These are phyloP conservation scores for Apiotrichum brassicae DNA, from an alignment of 1,284 basidiomycete genomes.

Conservation along the genomic window DNA sequence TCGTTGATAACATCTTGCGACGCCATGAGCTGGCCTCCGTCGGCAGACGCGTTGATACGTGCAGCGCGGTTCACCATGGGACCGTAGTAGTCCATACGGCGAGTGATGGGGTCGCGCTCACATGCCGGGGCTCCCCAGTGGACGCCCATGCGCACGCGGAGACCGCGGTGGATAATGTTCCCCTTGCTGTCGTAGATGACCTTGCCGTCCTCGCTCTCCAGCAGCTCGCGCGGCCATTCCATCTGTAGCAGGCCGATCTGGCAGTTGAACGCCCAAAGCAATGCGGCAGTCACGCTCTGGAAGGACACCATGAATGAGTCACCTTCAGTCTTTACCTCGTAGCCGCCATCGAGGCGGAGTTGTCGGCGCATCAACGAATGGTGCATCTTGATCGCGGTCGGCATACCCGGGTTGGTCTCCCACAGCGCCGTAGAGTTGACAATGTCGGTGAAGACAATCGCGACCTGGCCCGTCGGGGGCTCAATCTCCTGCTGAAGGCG, in stretches of 20 bases:
- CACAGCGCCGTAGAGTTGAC: slow-evolving; percentile 94
- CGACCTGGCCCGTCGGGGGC: slow-evolving; percentile 81
- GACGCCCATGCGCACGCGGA: slow-evolving; percentile 96
- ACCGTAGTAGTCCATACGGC: slow-evolving; percentile 96
- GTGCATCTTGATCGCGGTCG: slow-evolving; percentile 86
- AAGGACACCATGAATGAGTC: slow-evolving; percentile 99
- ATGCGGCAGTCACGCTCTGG: slow-evolving; percentile 74
- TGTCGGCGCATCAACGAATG: slow-evolving; percentile 81
- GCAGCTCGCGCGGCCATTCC: slow-evolving; percentile 88
- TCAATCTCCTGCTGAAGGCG: slow-evolving; percentile 73
- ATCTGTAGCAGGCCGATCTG: slow-evolving; percentile 80
- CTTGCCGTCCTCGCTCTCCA: slow-evolving; percentile 87
- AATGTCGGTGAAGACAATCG: slow-evolving; percentile 97
- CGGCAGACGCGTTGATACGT: slow-evolving; percentile 74
- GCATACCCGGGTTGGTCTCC: slow-evolving; percentile 97
- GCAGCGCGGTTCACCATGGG: slow-evolving; percentile 89
- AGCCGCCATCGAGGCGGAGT: slow-evolving; percentile 86
- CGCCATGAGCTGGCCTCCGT: slow-evolving; percentile 92
- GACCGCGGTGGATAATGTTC: slow-evolving; percentile 71
- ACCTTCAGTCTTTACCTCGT: slow-evolving; percentile 99
- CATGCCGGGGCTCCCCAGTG: slow-evolving; percentile 89
- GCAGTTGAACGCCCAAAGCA: slow-evolving; percentile 88
- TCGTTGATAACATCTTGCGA: slow-evolving; percentile 83
- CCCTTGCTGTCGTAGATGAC: slow-evolving; percentile 66
- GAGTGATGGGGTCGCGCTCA: slow-evolving; percentile 87